Percentiles rank a stretch among this genome's conserved stretches.
These are phyloP conservation scores for Penicillium sclerotigenum DNA, from an alignment of 2,329 filamentous ascomycete species.

Conservation along the genomic window DNA sequence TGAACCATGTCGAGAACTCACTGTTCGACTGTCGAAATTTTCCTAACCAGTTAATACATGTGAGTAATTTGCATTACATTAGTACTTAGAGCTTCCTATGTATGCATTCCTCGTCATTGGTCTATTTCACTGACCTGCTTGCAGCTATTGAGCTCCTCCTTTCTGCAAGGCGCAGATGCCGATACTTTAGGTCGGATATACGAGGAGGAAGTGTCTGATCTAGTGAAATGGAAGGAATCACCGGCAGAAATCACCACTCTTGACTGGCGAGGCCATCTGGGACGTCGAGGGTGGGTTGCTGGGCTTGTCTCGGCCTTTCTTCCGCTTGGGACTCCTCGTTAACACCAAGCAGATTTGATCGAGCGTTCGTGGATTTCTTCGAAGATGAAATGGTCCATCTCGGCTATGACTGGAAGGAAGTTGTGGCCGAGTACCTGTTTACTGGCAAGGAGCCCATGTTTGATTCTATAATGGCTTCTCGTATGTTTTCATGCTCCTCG, in stretches of 20 bases:
- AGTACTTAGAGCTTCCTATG: background rate
- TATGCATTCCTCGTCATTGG: background rate
- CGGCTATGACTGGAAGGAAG: slow-evolving; percentile 78
- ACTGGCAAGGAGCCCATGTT: slow-evolving; percentile 66
- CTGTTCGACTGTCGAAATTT: slow-evolving; percentile 71
- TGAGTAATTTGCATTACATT: slow-evolving; percentile 33
- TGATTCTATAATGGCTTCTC: slow-evolving; percentile 72
- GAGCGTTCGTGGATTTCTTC: slow-evolving; percentile 91
- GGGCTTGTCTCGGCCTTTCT: background rate
- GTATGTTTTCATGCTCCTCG: slow-evolving; percentile 51
- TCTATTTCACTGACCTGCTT: slow-evolving; percentile 6
- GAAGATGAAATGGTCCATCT: slow-evolving; percentile 79
- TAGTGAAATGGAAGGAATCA: slow-evolving; percentile 79
- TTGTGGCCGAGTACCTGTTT: slow-evolving; percentile 74
- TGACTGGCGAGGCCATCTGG: slow-evolving; percentile 85
- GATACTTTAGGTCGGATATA: slow-evolving; percentile 77
- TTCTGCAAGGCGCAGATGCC: slow-evolving; percentile 72
- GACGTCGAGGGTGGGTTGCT: slow-evolving; percentile 59
- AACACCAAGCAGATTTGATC: slow-evolving; percentile 62
- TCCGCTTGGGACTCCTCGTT: background rate
- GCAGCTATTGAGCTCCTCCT: slow-evolving; percentile 75
- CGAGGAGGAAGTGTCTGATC: slow-evolving; percentile 65
- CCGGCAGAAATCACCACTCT: slow-evolving; percentile 76
- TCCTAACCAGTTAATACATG: slow-evolving; percentile 80
- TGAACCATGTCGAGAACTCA: slow-evolving; percentile 87